These are phyloP conservation scores for Quercus aquifolioides DNA, from an alignment of 306 rosid genomes.

Conservation along the genomic window DNA sequence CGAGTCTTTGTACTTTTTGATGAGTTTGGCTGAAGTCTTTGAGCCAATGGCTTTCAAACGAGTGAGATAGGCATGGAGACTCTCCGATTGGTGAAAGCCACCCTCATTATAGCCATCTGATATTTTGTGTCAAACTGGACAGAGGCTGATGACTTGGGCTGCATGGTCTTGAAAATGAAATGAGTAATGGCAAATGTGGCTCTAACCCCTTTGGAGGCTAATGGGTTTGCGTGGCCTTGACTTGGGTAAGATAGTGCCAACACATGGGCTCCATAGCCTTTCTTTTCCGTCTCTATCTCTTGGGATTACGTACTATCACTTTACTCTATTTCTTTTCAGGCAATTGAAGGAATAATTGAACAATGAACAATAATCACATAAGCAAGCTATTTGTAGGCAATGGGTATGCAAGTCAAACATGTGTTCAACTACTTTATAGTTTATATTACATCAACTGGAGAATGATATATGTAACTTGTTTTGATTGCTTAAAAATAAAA, in stretches of 20 bases:
- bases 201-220: slow-evolving; percentile 33
- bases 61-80: slow-evolving; percentile 34
- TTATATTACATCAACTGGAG: no score
- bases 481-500: no score
- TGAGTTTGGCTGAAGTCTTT: slow-evolving; percentile 35
- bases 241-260: slow-evolving; percentile 46
- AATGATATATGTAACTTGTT: no score
- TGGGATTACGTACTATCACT: no score
- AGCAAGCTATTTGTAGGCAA: no score
- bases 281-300: no score
- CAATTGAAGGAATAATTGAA: no score
- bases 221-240: slow-evolving; percentile 58
- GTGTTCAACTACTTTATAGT: no score
- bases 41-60: slow-evolving; percentile 39
- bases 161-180: slow-evolving; percentile 45
- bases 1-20: slow-evolving; percentile 24
- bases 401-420: no score
- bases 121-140: slow-evolving; percentile 48
- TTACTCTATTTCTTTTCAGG: no score
- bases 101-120: slow-evolving; percentile 63
- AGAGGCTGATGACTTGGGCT: slow-evolving; percentile 18
- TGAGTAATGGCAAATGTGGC: slow-evolving; percentile 45
- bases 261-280: slow-evolving; percentile 15
- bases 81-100: slow-evolving; percentile 38
- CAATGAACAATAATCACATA: no score